Base-by-base conservation (phyloP, 139 green algal genomes). In the Nannochloris sp. region DNA sequence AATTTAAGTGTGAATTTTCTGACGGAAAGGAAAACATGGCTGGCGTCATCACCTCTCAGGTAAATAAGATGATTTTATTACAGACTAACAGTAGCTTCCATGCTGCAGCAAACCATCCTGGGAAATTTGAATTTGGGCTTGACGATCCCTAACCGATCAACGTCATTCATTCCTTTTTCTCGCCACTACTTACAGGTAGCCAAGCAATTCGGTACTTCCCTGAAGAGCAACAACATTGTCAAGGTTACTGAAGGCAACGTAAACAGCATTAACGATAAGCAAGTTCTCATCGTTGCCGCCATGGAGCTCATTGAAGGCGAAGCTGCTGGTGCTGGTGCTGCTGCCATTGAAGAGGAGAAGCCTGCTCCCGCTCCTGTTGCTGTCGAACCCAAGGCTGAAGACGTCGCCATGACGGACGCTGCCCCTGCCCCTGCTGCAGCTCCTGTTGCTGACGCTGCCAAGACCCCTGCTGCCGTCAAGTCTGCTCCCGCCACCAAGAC, bases 31-130 rank as follows among this genome's bases (percentile, higher is more conserved):
- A 65, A 4, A 54, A 59, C 12, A 70, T 85, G 24, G 39, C 61
- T 8, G 74, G 68, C 36, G 31, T 79, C 0, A 57, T 88, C 4
- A 72, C 73, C 3, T 71, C 67, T 1, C 72, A 86, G 70, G 66
- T 77, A 31, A 38, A 48, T 3, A 45, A 65, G 45, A 54, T 68
- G 1, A 35, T 73, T 30, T 47, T 19, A 59, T 34, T 10, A 59
- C 9, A 59, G 12, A 9, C 9, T 34, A 34, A 19, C 42, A 19
- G 19, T 19, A 51, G 42, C 42, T n/a, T n/a, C 19, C 19, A n/a
- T 19, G 48, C 48, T 12, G 48, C 48, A 59, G 48, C 29, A 39
- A 30, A 30, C 29, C 48, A 59, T 12, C 10, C 9, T 59, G 10
- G 48, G 12, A 9, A 12, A 9, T n/a, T n/a, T n/a, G n/a, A n/a